Percentiles rank a stretch among this genome's conserved stretches.
Evolutionary conservation across 73 alveolate species (phyloP).

Genomic region (Symbiodinium pilosum): DNA sequence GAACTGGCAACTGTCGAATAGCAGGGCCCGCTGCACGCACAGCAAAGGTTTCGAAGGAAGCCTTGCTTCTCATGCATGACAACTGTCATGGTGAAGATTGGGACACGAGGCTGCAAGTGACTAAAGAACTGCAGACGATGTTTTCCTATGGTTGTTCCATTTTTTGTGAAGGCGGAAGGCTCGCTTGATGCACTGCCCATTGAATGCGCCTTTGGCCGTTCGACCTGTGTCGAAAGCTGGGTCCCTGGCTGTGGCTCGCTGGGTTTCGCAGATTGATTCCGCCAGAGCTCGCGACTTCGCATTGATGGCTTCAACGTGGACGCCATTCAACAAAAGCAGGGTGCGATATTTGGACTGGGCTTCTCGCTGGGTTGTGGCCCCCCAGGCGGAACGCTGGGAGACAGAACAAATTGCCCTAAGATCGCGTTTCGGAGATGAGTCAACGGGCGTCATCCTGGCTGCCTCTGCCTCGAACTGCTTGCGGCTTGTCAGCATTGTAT

Average conservation of each 20-base stretch:
- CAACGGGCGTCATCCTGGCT: background rate
- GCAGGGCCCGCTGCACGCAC: background rate
- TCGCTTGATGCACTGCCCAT: slow-evolving; percentile 12
- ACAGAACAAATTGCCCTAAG: background rate
- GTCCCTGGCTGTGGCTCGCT: slow-evolving; percentile 16
- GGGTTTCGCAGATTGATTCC: slow-evolving; percentile 9
- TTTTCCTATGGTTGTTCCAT: no score
- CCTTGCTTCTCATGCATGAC: slow-evolving; percentile 16
- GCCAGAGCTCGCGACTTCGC: slow-evolving; percentile 20
- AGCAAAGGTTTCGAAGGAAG: background rate
- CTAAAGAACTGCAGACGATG: no score
- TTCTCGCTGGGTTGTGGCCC: background rate
- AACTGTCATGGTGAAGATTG: slow-evolving; percentile 48
- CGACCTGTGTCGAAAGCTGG: background rate
- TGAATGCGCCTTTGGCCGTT: slow-evolving; percentile 36
- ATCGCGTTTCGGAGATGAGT: background rate
- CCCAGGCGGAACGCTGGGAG: background rate
- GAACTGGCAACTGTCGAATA: slow-evolving; percentile 18
- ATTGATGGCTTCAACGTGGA: slow-evolving; percentile 42
- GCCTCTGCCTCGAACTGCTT: background rate
- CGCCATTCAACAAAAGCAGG: background rate
- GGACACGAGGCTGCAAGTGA: background rate
- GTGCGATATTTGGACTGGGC: slow-evolving; percentile 41
- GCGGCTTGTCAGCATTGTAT: no score
- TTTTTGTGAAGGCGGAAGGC: background rate